A percentile compares a stretch with the other conserved stretches of the same genome.
These are phyloP conservation scores for Fulvia fulva DNA, from an alignment of 2,329 filamentous ascomycete species.

Conservation along the genomic window DNA sequence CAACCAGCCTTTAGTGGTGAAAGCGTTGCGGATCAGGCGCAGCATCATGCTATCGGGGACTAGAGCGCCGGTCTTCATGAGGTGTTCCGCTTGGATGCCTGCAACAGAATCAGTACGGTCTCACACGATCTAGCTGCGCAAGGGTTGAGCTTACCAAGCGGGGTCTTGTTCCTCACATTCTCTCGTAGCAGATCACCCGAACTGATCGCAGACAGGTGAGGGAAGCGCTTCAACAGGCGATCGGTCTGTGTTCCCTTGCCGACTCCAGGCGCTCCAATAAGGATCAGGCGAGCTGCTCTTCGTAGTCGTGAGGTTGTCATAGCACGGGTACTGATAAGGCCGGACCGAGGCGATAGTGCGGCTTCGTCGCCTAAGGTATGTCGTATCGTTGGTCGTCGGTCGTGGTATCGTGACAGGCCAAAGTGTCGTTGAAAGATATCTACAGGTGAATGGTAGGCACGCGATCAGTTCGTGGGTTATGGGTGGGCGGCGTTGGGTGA, in stretches of 20 bases:
- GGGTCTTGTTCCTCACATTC: constrained; percentile 85
- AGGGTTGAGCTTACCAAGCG: constrained; percentile 61
- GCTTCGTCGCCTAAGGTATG: neutral
- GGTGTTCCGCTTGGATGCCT: constrained; percentile 87
- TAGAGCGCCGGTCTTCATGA: constrained; percentile 84
- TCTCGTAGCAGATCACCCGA: constrained; percentile 88
- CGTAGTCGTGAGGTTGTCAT: constrained; percentile 42
- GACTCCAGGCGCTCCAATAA: constrained; percentile 92
- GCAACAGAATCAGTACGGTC: constrained; percentile 5
- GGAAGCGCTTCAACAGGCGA: constrained; percentile 78
- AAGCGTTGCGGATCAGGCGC: constrained; percentile 84
- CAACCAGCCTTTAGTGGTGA: constrained; percentile 82
- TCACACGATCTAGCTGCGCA: neutral
- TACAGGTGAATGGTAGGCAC: neutral
- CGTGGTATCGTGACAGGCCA: neutral
- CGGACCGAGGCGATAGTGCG: constrained; percentile 1
- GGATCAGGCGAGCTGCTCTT: constrained; percentile 80
- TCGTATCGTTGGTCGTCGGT: neutral
- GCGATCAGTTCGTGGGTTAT: neutral
- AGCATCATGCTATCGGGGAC: constrained; percentile 90
- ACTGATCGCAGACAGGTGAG: constrained; percentile 84
- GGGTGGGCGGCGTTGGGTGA: neutral
- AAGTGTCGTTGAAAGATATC: neutral
- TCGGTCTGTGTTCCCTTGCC: constrained; percentile 94
- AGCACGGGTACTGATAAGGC: constrained; percentile 2